Evolutionary conservation across 1,139 yeast species (phyloP).

Genomic region (Diutina mesorugosa): DNA sequence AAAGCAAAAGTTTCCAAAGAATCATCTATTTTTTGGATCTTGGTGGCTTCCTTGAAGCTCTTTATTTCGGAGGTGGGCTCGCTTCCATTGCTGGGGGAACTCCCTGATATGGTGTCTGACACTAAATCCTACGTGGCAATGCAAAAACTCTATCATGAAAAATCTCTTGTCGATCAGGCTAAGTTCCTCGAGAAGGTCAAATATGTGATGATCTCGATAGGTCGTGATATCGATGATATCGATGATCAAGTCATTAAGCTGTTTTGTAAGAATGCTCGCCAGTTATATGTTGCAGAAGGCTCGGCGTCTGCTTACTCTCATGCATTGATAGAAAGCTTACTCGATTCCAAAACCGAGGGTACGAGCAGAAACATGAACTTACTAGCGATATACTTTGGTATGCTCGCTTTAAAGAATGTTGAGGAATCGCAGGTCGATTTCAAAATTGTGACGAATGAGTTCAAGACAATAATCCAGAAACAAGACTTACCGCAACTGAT

Average conservation of each 20-base stretch:
- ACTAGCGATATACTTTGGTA: conserved; percentile 22
- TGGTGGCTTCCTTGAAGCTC: conserved; percentile 38
- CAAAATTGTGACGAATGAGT: background rate
- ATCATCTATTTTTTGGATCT: conserved; percentile 44
- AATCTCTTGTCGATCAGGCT: conserved; percentile 39
- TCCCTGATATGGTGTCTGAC: conserved; percentile 87
- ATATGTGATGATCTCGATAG: conserved; percentile 3
- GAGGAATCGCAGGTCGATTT: background rate
- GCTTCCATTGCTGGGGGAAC: conserved; percentile 59
- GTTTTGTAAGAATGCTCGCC: conserved; percentile 49
- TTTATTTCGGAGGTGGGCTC: conserved; percentile 33
- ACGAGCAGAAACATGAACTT: conserved; percentile 11
- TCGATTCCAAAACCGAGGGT: conserved; percentile 10
- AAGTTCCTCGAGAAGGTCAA: conserved; percentile 14
- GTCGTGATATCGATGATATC: conserved; percentile 11
- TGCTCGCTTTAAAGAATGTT: conserved; percentile 18
- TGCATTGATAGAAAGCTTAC: conserved; percentile 7
- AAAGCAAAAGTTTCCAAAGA: conserved; percentile 8
- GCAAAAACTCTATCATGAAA: conserved; percentile 43
- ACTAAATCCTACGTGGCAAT: conserved; percentile 49
- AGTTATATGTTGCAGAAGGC: conserved; percentile 25
- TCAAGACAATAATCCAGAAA: background rate
- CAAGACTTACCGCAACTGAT: background rate
- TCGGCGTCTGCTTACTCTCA: conserved; percentile 11
- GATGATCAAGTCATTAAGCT: conserved; percentile 25